Percentiles rank a stretch among this genome's conserved stretches.
Conservation (phyloP, 768 basidiomycete species). For the Mycena rebaudengoi region DNA sequence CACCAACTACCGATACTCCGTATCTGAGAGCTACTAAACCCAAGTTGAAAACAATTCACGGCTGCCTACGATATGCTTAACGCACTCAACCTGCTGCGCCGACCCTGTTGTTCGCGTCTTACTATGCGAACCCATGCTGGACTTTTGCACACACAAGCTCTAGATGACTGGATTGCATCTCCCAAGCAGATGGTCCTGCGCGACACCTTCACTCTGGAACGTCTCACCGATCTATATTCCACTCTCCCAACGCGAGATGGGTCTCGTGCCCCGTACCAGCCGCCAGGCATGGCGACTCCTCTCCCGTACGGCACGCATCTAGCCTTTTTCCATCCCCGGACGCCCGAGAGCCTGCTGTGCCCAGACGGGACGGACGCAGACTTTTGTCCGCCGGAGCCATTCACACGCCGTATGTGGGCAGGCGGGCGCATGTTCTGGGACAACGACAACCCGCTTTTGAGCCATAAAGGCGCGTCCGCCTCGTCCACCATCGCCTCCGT, state of each 20-base stretch:
- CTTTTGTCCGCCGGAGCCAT: constrained; percentile 76
- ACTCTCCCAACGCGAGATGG: constrained; percentile 81
- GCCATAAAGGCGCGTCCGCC: constrained; percentile 62
- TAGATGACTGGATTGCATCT: constrained; percentile 63
- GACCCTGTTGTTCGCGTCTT: no score
- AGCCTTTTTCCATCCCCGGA: constrained; percentile 76
- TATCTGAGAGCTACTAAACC: no score
- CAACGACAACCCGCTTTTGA: constrained; percentile 50
- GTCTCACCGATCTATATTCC: constrained; percentile 68
- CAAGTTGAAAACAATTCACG: no score
- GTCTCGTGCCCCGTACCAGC: constrained; percentile 48
- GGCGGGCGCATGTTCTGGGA: constrained; percentile 76
- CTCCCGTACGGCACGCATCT: constrained; percentile 75
- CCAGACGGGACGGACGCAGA: constrained; percentile 78
- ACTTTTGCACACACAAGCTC: constrained; percentile 35
- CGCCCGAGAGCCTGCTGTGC: constrained; percentile 63
- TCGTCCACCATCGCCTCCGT: constrained; percentile 56
- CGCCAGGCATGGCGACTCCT: constrained; percentile 50
- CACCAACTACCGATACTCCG: no score
- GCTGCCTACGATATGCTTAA: no score
- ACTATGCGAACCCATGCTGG: no score
- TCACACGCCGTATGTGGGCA: constrained; percentile 85
- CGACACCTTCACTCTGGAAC: constrained; percentile 64
- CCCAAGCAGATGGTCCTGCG: constrained; percentile 54
- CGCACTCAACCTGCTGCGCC: no score